Evolutionary conservation across 2,329 filamentous ascomycete genomes (phyloP), one percentile per base, ranked within the genome.

Genomic region (Diaporthe amygdali): DNA sequence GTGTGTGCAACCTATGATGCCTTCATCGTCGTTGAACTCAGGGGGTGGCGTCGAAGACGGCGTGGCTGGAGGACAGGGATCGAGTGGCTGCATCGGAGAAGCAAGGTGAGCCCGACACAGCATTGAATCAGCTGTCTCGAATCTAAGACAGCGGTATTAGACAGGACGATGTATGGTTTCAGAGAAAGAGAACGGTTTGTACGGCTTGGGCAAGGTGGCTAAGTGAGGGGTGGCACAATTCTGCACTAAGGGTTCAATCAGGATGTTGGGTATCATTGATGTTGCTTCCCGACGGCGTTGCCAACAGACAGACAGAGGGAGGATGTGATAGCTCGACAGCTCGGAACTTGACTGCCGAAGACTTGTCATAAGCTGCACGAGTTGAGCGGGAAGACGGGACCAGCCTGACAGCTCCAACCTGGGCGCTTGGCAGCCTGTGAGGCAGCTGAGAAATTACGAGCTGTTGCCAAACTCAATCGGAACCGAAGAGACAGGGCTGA

Each of bases 21-120:
- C 27, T 12, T 41, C 54, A 10, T 49, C 20, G 41, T 47, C 7
- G 25, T 54, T 32, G 64, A 67, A 34, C 37, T 55, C 27, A 67
- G 64, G 32, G 64, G 64, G 25, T 32, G 49, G 37, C 49, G 47
- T 22, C 14, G 14, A 27, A 5, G 22, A 39, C 25, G 34, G 22
- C 12, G 54, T 56, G 54, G 54, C 34, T 41, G 22, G 55, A n/a
- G 56, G 39, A 22, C 41, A 63, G 56, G 56, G 56, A 63, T 63
- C 56, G 39, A 46, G 27, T 41, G 22, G 55, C 37, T 59, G 54
- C 56, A 20, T 63, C 56, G 56, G 56, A 63, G 56, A 63, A 46
- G 56, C 56, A 63, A 63, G 56, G 56, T 47, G 56, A 63, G 56
- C 56, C 56, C 56, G 56, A 63, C 59, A 63, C 41, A 49, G 59